A percentile compares a stretch with the other conserved stretches of the same genome.
phyloP scores from a whole-genome alignment of 805 yeast species.

The Candida gorgasii region DNA sequence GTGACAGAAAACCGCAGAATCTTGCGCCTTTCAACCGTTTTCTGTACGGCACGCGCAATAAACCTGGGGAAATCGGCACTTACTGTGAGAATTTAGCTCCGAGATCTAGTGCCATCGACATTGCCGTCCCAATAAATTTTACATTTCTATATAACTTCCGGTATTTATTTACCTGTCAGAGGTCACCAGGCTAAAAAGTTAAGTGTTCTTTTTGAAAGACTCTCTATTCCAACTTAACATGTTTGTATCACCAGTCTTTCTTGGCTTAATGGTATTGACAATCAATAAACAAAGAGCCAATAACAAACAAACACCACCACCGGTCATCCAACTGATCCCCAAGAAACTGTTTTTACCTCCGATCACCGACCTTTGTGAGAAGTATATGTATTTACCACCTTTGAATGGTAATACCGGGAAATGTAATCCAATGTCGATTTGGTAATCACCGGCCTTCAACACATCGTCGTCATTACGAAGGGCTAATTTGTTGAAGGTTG shows the following conservation, averaged over 20 bases:
- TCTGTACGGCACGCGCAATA: too few relatives aligned
- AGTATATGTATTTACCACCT: slow-evolving; percentile 65
- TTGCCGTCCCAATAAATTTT: too few relatives aligned
- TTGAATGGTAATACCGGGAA: slow-evolving; percentile 74
- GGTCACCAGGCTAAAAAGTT: too few relatives aligned
- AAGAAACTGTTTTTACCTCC: slow-evolving; percentile 78
- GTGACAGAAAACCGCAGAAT: too few relatives aligned
- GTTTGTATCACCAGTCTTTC: slow-evolving; percentile 73
- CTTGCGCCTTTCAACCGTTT: neutral
- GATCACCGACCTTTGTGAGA: slow-evolving; percentile 68
- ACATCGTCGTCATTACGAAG: slow-evolving; percentile 60
- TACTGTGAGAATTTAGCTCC: too few relatives aligned
- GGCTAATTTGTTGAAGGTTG: slow-evolving; percentile 49
- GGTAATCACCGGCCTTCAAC: slow-evolving; percentile 59
- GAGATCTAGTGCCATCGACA: too few relatives aligned
- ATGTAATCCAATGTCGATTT: slow-evolving; percentile 66
- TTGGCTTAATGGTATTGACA: slow-evolving; percentile 61
- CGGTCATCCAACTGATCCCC: slow-evolving; percentile 73
- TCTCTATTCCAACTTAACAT: slow-evolving; percentile 71
- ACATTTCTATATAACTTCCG: neutral
- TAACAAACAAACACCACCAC: slow-evolving; percentile 67
- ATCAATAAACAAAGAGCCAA: slow-evolving; percentile 53
- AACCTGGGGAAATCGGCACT: too few relatives aligned
- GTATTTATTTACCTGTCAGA: too few relatives aligned
- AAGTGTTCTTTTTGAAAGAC: slow-evolving; percentile 11